These are phyloP conservation scores for Diaporthe ampelina DNA, from an alignment of 2,329 filamentous ascomycete species.

Conservation along the genomic window DNA sequence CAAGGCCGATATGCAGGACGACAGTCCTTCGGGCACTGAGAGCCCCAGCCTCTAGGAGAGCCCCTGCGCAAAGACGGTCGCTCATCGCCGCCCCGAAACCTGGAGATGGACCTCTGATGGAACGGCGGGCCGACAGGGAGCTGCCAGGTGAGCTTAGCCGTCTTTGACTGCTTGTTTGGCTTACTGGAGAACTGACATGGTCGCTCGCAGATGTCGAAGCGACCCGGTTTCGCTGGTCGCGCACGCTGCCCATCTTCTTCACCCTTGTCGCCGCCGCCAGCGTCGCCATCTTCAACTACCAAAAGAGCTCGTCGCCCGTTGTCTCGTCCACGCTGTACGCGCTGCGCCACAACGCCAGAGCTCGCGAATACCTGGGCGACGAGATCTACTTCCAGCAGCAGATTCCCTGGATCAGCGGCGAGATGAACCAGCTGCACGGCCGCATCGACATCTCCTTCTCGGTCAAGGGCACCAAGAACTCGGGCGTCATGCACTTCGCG, in stretches of 20 bases:
- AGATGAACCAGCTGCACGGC: constrained; percentile 95
- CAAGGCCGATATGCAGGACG: constrained; percentile 39
- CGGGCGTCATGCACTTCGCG: constrained; percentile 84
- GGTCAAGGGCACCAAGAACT: constrained; percentile 82
- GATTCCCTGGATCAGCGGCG: constrained; percentile 86
- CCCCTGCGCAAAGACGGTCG: constrained; percentile 56
- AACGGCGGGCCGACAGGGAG: constrained; percentile 74
- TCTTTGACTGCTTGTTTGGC: neutral
- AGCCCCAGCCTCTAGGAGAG: constrained; percentile 19
- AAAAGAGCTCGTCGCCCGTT: constrained; percentile 89
- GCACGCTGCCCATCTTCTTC: constrained; percentile 86
- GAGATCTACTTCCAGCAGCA: constrained; percentile 85
- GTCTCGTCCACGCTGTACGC: constrained; percentile 94
- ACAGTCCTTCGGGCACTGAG: constrained; percentile 35
- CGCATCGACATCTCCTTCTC: constrained; percentile 88
- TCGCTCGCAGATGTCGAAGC: constrained; percentile 55
- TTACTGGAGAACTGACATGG: neutral
- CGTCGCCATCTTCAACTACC: constrained; percentile 98
- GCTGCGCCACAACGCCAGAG: constrained; percentile 82
- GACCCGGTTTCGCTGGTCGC: constrained; percentile 72
- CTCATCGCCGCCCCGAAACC: constrained; percentile 69
- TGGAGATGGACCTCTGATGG: constrained; percentile 75
- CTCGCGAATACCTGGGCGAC: constrained; percentile 85
- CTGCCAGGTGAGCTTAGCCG: constrained; percentile 68
- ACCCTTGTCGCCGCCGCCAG: constrained; percentile 78